Evolutionary conservation across 2,329 filamentous ascomycete species (phyloP).

Genomic region (Fulvia fulva): DNA sequence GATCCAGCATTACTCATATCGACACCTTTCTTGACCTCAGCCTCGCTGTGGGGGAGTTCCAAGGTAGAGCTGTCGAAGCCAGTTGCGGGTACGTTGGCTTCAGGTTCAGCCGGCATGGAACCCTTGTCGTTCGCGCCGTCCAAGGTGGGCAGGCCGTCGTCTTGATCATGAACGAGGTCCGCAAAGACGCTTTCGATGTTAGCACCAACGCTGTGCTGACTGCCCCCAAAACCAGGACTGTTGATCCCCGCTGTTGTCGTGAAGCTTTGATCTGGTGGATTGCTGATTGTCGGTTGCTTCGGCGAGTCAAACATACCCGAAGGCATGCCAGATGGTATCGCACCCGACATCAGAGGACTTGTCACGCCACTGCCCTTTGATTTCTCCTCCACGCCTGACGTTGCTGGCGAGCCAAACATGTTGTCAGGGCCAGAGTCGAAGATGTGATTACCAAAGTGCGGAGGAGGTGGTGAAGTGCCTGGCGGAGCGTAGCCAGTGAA

Average conservation of each 20-base stretch:
- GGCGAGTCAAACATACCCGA: conserved; percentile 32
- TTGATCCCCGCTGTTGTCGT: conserved; percentile 24
- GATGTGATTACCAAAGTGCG: conserved; percentile 26
- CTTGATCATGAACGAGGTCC: conserved; percentile 34
- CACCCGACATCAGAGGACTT: conserved; percentile 14
- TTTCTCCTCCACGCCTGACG: conserved; percentile 13
- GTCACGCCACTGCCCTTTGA: conserved; percentile 7
- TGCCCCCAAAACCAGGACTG: conserved; percentile 32
- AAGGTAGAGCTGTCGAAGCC: not conserved
- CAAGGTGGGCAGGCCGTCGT: conserved; percentile 23
- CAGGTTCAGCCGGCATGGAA: conserved; percentile 1
- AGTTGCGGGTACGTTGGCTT: not conserved
- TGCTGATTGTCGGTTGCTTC: conserved; percentile 18
- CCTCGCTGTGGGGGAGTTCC: not conserved
- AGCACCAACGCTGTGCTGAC: conserved; percentile 28
- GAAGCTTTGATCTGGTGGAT: conserved; percentile 15
- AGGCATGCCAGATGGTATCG: conserved; percentile 21
- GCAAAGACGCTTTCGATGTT: conserved; percentile 35
- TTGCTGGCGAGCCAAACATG: conserved; percentile 28
- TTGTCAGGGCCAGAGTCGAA: conserved; percentile 21
- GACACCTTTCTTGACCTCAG: not conserved
- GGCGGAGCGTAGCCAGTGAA: conserved; percentile 21
- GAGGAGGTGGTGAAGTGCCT: conserved; percentile 16
- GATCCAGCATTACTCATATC: not conserved
- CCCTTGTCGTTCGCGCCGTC: conserved; percentile 21